Conservation (phyloP, 179 eudicot genomes). For the Heliamphora ciliata region DNA sequence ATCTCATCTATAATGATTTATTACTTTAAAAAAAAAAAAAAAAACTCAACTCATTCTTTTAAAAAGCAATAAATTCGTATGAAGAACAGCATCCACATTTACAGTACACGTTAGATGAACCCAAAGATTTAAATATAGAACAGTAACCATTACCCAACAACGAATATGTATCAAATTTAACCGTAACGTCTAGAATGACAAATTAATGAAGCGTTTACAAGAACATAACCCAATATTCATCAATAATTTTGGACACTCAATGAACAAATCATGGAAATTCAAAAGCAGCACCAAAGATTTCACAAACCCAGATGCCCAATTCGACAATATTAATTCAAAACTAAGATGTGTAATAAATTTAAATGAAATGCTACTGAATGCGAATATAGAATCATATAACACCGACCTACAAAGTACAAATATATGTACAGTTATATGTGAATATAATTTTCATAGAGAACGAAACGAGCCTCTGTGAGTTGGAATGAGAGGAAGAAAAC, state of each 20-base stretch:
- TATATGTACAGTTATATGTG: too few relatives aligned
- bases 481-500: too few relatives aligned
- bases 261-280: not conserved
- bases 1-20: not conserved
- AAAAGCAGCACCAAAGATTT: not conserved
- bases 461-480: too few relatives aligned
- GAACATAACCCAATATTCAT: slow-evolving; percentile 1
- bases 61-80: not conserved
- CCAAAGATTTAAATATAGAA: not conserved
- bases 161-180: not conserved
- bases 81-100: not conserved
- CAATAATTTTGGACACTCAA: not conserved
- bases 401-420: too few relatives aligned
- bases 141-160: not conserved
- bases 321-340: not conserved
- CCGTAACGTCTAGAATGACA: not conserved
- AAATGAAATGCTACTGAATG: not conserved
- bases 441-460: too few relatives aligned
- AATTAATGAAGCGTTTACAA: not conserved
- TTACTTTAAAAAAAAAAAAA: not conserved
- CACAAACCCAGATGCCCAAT: not conserved
- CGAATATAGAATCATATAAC: too few relatives aligned
- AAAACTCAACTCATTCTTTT: not conserved
- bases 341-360: not conserved
- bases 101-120: not conserved